Base-by-base conservation (phyloP, 164 flowering plant genomes). In the Nelumbo lutea region DNA sequence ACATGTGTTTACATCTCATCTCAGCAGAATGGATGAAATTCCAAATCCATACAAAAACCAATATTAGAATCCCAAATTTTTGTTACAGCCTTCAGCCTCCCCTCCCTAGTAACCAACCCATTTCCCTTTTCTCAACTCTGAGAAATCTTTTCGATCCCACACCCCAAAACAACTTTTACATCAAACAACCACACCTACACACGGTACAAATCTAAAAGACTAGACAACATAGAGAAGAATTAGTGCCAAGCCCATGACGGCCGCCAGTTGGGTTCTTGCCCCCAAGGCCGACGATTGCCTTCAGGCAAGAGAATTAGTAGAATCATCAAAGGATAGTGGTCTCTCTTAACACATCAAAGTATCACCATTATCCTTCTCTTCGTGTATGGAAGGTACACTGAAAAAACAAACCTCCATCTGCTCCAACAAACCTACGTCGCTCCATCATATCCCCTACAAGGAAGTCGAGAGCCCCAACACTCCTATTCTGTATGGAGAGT, bases 351-450 rank as follows among this genome's bases (percentile, higher is more conserved):
- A 48, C 73, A 71, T 47, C 60, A 53, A 72, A 76, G 81, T 76
- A 69, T 79, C 76, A 70, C 81, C 82, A 72, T 66, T 70, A 73
- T 71, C 80, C 78, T 73, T 27, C 27, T 27, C 27, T 27, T 58
- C 62, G 27, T 51, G 72, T 68, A 80, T 74, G 77, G 81, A 83
- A 82, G 83, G 83, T 75, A 80, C 72, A 79, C 74, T 65, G 43
- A 69, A 73, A 73, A 73, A 69, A 66, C 60, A 68, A 76, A 78
- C 87, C 89, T 77, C 89, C 85, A 74, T 78, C 79, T 80, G 83
- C 78, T 78, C 75, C 27, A 27, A 27, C 27, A 27, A 27, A 27
- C 27, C 27, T 27, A 27, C 27, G 27, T 27, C 27, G 27, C 27
- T 27, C 27, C 27, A 27, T 27, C 27, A 27, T 69, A 66, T 70